Percentiles rank a stretch among this genome's conserved stretches.
phyloP scores from a whole-genome alignment of 129 eudicot species.

The Tagetes patula region DNA sequence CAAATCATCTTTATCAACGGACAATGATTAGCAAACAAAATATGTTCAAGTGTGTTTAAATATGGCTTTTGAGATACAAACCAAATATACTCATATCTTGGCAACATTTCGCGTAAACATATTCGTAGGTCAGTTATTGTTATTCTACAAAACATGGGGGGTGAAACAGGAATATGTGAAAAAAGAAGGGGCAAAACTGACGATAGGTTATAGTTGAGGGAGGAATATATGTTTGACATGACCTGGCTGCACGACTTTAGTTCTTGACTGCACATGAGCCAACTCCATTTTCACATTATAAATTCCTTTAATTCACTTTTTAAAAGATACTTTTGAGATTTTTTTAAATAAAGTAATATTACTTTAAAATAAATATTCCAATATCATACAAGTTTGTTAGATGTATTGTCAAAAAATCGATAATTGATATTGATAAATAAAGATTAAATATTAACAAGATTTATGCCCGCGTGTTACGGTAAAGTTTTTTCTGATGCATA shows the following conservation, averaged over 20 bases:
- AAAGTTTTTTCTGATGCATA: no score
- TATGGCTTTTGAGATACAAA: no score
- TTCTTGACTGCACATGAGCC: slow-evolving; percentile 34
- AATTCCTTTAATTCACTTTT: slow-evolving; percentile 21
- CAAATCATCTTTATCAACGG: no score
- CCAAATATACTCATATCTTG: no score
- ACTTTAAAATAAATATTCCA: neutral
- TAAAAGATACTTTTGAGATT: slow-evolving; percentile 23
- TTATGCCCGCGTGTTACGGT: no score
- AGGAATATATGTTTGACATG: slow-evolving; percentile 18
- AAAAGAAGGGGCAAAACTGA: slow-evolving; percentile 8
- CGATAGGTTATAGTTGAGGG: slow-evolving; percentile 21
- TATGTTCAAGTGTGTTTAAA: no score
- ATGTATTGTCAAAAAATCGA: neutral
- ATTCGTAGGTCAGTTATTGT: neutral
- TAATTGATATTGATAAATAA: neutral
- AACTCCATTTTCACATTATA: slow-evolving; percentile 32
- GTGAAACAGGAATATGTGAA: neutral
- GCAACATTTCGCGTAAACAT: neutral
- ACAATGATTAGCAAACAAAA: no score
- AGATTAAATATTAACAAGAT: no score
- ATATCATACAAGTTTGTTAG: neutral
- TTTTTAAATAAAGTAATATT: neutral
- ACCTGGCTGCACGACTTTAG: slow-evolving; percentile 33
- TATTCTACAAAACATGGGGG: slow-evolving; percentile 12